These are phyloP conservation scores for Eucalyptus victrix DNA, from an alignment of 345 rosid genomes.

Conservation along the genomic window DNA sequence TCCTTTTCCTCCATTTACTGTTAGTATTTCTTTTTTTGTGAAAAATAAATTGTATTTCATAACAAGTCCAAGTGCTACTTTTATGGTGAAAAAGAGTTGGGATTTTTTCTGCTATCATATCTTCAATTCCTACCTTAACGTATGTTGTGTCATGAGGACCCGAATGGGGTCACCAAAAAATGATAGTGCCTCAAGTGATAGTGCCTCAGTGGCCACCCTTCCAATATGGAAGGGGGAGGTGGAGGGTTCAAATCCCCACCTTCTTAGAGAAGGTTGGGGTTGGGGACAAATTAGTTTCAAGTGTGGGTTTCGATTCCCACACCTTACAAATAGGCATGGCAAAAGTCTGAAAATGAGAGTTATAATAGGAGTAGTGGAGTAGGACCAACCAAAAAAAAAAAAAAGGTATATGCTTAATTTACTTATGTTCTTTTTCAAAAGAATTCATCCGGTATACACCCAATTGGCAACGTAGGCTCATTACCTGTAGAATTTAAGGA, in stretches of 20 bases:
- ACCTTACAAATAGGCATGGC: fast-evolving
- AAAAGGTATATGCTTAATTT: background rate
- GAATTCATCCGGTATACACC: background rate
- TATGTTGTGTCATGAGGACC: background rate
- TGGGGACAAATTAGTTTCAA: too few relatives aligned
- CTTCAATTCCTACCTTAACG: background rate
- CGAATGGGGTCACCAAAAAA: background rate
- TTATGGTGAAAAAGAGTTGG: too few relatives aligned
- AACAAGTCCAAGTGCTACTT: background rate
- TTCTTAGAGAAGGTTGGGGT: too few relatives aligned
- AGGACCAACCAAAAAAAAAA: too few relatives aligned
- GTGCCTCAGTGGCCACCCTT: too few relatives aligned
- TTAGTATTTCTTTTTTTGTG: background rate
- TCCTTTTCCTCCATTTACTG: background rate
- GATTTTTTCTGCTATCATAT: background rate
- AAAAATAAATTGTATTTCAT: too few relatives aligned
- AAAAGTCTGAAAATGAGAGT: too few relatives aligned
- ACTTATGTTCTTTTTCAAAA: background rate
- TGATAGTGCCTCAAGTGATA: background rate
- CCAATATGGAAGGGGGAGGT: too few relatives aligned
- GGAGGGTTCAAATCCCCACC: too few relatives aligned
- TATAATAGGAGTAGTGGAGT: too few relatives aligned
- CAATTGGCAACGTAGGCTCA: background rate
- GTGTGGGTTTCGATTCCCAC: too few relatives aligned
- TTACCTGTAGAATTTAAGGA: background rate